These are phyloP conservation scores for Agastache rugosa DNA, from an alignment of 257 asterid species.

Conservation along the genomic window DNA sequence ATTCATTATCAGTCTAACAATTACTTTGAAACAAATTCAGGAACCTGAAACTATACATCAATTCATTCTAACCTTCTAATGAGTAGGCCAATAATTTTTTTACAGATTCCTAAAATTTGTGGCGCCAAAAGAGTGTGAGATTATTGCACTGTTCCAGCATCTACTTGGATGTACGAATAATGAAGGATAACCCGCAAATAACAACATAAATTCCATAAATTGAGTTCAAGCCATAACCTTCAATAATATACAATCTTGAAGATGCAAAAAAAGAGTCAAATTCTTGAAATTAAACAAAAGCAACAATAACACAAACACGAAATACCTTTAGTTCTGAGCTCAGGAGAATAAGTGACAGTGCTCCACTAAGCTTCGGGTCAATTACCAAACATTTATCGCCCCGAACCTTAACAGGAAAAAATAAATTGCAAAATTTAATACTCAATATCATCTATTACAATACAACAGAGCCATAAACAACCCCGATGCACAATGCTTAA, in stretches of 20 bases:
- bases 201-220: slow-evolving; percentile 7
- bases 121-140: not conserved
- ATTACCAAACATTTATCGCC: slow-evolving; percentile 93
- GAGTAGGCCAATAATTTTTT: not conserved
- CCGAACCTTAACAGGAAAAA: slow-evolving; percentile 57
- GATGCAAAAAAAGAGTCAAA: slow-evolving; percentile 2
- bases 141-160: slow-evolving; percentile 15
- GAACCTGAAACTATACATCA: not conserved
- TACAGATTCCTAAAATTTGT: not conserved
- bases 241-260: not conserved
- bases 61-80: not conserved
- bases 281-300: slow-evolving; percentile 8
- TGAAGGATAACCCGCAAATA: not conserved
- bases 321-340: slow-evolving; percentile 86
- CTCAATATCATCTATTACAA: not conserved
- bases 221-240: no score
- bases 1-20: slow-evolving; percentile 11
- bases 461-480: slow-evolving; percentile 9
- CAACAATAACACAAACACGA: slow-evolving; percentile 15
- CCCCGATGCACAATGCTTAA: not conserved
- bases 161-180: not conserved
- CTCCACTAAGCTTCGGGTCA: slow-evolving; percentile 95
- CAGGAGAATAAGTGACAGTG: slow-evolving; percentile 81
- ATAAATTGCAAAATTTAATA: slow-evolving; percentile 19
- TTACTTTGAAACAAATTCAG: not conserved